These are phyloP conservation scores for Cordyceps cicadae DNA, from an alignment of 2,329 filamentous ascomycete genomes.

Conservation along the genomic window DNA sequence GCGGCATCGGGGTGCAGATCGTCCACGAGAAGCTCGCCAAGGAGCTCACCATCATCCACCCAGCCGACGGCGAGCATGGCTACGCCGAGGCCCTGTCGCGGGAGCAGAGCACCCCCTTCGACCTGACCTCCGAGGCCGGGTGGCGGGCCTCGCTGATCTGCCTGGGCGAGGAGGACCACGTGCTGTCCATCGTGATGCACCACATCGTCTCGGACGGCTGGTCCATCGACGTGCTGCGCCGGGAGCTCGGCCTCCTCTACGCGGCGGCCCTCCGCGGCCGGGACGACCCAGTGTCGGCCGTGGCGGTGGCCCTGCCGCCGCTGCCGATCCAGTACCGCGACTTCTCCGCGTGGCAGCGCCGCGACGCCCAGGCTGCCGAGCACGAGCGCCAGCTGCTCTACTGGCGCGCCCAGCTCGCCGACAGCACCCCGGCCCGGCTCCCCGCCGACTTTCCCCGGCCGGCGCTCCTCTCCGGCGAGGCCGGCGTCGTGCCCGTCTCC, in stretches of 20 bases:
- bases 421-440: neutral
- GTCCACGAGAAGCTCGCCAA: neutral
- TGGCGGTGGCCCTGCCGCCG: neutral
- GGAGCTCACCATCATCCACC: slow-evolving; percentile 1
- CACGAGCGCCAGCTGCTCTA: slow-evolving; percentile 11
- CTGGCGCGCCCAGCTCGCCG: slow-evolving; percentile 11
- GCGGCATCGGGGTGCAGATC: slow-evolving; percentile 11
- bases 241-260: slow-evolving; percentile 18
- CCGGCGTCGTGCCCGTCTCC: neutral
- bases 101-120: slow-evolving; percentile 18
- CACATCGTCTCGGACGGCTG: slow-evolving; percentile 23
- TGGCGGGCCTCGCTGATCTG: slow-evolving; percentile 17
- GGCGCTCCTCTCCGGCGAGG: neutral
- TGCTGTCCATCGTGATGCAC: slow-evolving; percentile 22
- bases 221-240: slow-evolving; percentile 20
- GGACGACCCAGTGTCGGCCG: neutral
- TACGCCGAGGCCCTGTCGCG: neutral
- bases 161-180: slow-evolving; percentile 13
- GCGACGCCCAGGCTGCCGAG: neutral
- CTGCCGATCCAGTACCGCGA: slow-evolving; percentile 14
- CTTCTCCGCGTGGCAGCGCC: slow-evolving; percentile 11
- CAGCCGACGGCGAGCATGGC: neutral
- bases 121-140: slow-evolving; percentile 16
- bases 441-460: neutral
- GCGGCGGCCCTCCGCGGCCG: slow-evolving; percentile 10